These are phyloP conservation scores for Monosporascus sp. DNA, from an alignment of 2,329 filamentous ascomycete species.

Conservation along the genomic window DNA sequence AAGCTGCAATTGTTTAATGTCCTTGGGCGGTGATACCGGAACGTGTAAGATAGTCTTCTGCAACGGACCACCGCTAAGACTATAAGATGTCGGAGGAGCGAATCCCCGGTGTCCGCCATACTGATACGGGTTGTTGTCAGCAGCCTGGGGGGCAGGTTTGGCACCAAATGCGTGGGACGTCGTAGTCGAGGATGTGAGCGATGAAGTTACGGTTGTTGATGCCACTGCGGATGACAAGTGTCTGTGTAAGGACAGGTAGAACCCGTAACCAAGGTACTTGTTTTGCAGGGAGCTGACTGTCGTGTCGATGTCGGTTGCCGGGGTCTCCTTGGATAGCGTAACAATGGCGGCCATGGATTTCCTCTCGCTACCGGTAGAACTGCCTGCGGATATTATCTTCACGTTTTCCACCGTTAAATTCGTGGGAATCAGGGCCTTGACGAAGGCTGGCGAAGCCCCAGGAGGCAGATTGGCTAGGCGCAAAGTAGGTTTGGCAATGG, in stretches of 20 bases:
- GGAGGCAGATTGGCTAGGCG: constrained; percentile 57
- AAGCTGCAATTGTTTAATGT: constrained; percentile 72
- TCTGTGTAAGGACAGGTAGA: constrained; percentile 72
- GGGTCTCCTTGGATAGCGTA: constrained; percentile 72
- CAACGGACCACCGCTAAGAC: constrained; percentile 34
- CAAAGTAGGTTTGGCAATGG: constrained; percentile 57
- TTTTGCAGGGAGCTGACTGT: constrained; percentile 76
- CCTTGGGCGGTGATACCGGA: constrained; percentile 67
- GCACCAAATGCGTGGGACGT: constrained; percentile 72
- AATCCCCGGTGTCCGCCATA: constrained; percentile 55
- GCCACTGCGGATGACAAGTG: constrained; percentile 76
- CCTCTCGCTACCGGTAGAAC: constrained; percentile 52
- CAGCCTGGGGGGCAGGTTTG: constrained; percentile 50
- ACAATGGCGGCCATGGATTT: constrained; percentile 75
- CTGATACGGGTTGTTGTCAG: constrained; percentile 31
- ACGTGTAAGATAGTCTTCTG: constrained; percentile 54
- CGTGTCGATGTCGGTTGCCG: constrained; percentile 76
- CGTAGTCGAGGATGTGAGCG: constrained; percentile 36
- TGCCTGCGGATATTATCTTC: constrained; percentile 57
- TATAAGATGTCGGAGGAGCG: constrained; percentile 71
- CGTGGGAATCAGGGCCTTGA: constrained; percentile 54
- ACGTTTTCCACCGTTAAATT: constrained; percentile 66
- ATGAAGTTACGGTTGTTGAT: constrained; percentile 33
- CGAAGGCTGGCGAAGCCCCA: constrained; percentile 51
- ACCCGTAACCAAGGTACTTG: constrained; percentile 78